A percentile compares a stretch with the other conserved stretches of the same genome.
These are phyloP conservation scores for Malbranchea zuffiana DNA, from an alignment of 2,329 filamentous ascomycete species.

Conservation along the genomic window DNA sequence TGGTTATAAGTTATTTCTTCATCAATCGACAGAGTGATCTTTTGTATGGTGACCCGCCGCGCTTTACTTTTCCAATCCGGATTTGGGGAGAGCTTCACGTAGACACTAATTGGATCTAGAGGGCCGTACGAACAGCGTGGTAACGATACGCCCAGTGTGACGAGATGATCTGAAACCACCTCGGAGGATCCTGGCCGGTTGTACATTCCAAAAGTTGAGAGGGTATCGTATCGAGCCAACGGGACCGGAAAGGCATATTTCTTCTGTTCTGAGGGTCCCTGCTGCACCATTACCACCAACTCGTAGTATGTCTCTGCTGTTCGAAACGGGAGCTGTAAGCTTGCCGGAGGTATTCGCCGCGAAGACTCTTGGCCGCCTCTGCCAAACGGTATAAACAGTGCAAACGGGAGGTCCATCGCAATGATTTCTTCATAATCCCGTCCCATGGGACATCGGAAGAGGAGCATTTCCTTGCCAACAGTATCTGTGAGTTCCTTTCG, in stretches of 20 bases:
- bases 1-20: slow-evolving; percentile 99
- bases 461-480: slow-evolving; percentile 87
- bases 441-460: slow-evolving; percentile 76
- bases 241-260: slow-evolving; percentile 88
- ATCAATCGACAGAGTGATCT: slow-evolving; percentile 86
- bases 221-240: slow-evolving; percentile 83
- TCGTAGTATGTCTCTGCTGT: slow-evolving; percentile 98
- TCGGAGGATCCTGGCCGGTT: slow-evolving; percentile 87
- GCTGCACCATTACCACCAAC: slow-evolving; percentile 88
- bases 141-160: slow-evolving; percentile 82
- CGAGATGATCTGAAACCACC: slow-evolving; percentile 75
- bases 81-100: slow-evolving; percentile 88
- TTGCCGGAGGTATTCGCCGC: slow-evolving; percentile 80
- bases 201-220: slow-evolving; percentile 99
- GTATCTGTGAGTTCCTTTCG: slow-evolving; percentile 84
- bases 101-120: slow-evolving; percentile 86
- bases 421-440: slow-evolving; percentile 81
- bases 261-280: slow-evolving; percentile 74
- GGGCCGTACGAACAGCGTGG: slow-evolving; percentile 96
- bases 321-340: slow-evolving; percentile 76
- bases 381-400: slow-evolving; percentile 93
- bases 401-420: slow-evolving; percentile 93
- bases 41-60: slow-evolving; percentile 81
- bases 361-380: slow-evolving; percentile 83
- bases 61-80: slow-evolving; percentile 85